Conservation (phyloP, 2,329 filamentous ascomycete genomes). For the Verticillium zaregamsianum region DNA sequence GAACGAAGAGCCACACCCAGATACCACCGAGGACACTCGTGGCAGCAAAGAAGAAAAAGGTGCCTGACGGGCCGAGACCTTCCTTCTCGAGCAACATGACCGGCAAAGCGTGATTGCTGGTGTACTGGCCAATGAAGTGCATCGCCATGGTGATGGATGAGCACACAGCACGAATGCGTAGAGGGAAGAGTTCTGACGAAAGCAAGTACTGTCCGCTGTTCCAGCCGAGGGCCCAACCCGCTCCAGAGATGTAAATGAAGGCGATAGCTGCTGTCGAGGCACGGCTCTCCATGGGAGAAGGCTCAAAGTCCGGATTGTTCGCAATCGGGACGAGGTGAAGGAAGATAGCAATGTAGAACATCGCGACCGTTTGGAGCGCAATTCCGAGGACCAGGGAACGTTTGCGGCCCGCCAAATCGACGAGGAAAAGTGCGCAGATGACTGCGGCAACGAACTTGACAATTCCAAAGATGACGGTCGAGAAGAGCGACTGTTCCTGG, state of each 20-base stretch:
- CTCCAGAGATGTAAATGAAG: slow-evolving; percentile 68
- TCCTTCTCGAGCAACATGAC: slow-evolving; percentile 52
- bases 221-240: slow-evolving; percentile 69
- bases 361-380: slow-evolving; percentile 53
- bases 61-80: slow-evolving; percentile 46
- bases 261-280: slow-evolving; percentile 65
- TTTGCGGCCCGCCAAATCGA: slow-evolving; percentile 75
- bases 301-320: slow-evolving; percentile 37
- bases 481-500: slow-evolving; percentile 63
- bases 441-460: slow-evolving; percentile 67
- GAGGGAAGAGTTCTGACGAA: slow-evolving; percentile 63
- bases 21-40: slow-evolving; percentile 36
- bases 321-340: slow-evolving; percentile 54
- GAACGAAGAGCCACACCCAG: slow-evolving; percentile 63
- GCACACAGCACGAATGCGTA: slow-evolving; percentile 58
- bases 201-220: slow-evolving; percentile 67
- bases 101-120: slow-evolving; percentile 61
- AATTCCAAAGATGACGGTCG: slow-evolving; percentile 72
- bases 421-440: slow-evolving; percentile 70
- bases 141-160: slow-evolving; percentile 62
- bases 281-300: slow-evolving; percentile 41
- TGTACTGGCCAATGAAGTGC: slow-evolving; percentile 66
- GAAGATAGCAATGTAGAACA: slow-evolving; percentile 60
- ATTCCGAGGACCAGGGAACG: slow-evolving; percentile 59
- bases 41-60: slow-evolving; percentile 62